Percentiles rank a stretch among this genome's conserved stretches.
phyloP scores from a whole-genome alignment of 306 rosid genomes.

The Pyrus pyrifolia region DNA sequence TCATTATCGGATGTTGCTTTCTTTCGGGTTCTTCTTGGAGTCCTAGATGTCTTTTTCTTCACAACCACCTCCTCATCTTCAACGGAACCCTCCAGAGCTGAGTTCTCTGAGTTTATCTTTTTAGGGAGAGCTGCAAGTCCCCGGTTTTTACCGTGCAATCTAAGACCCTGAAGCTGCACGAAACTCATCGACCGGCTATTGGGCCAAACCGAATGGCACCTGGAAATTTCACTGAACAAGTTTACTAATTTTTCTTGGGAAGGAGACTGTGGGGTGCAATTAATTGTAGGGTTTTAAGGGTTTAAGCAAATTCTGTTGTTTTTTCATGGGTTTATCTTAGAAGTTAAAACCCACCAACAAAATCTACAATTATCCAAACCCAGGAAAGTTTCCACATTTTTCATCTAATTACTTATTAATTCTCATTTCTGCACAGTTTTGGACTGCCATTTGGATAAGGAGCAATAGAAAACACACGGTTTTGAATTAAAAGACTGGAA shows the following conservation, averaged over 20 bases:
- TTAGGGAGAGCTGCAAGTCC: constrained; percentile 49
- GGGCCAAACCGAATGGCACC: constrained; percentile 47
- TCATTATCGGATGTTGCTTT: constrained; percentile 38
- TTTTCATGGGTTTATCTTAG: background rate
- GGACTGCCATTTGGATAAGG: background rate
- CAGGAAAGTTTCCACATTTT: background rate
- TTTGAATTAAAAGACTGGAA: background rate
- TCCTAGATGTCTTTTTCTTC: constrained; percentile 47
- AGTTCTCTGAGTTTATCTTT: constrained; percentile 47
- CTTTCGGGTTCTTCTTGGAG: constrained; percentile 47
- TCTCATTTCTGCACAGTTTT: background rate
- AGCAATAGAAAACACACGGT: background rate
- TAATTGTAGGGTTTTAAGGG: constrained; percentile 11
- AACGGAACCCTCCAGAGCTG: constrained; percentile 29
- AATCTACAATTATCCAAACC: background rate
- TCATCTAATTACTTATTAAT: background rate
- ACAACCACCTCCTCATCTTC: constrained; percentile 50
- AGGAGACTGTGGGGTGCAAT: background rate
- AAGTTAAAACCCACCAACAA: background rate
- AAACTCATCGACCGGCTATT: constrained; percentile 25
- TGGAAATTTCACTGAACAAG: constrained; percentile 28
- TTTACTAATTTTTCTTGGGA: background rate
- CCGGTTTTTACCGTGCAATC: constrained; percentile 39
- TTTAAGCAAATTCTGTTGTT: background rate
- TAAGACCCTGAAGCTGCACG: constrained; percentile 41